phyloP scores from a whole-genome alignment of 1,284 basidiomycete species.

The Ceratobasidium sp. region DNA sequence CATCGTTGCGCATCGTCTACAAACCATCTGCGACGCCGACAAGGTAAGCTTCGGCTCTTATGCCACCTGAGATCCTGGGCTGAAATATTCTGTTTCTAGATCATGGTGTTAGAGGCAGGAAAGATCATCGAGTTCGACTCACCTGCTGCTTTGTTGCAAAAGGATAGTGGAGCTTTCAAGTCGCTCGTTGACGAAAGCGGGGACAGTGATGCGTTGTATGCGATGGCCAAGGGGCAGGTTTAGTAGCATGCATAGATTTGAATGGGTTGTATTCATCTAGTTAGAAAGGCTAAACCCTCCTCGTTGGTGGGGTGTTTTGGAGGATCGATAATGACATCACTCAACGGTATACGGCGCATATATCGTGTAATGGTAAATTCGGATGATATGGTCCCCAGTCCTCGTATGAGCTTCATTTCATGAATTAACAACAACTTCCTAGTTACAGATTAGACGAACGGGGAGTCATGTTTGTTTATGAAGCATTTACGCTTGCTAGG shows the following conservation, averaged over 20 bases:
- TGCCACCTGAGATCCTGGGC: background rate
- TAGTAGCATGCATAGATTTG: background rate
- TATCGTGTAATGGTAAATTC: too few relatives aligned
- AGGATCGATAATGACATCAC: too few relatives aligned
- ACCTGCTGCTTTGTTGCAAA: slow-evolving; percentile 55
- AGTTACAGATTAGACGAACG: too few relatives aligned
- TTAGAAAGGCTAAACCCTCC: too few relatives aligned
- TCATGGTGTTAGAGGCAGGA: slow-evolving; percentile 49
- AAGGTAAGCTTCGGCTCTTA: slow-evolving; percentile 50
- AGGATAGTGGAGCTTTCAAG: slow-evolving; percentile 55
- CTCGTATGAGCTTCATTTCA: too few relatives aligned
- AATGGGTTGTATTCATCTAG: background rate
- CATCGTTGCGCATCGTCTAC: slow-evolving; percentile 74
- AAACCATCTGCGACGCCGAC: slow-evolving; percentile 76
- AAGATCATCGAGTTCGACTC: slow-evolving; percentile 56
- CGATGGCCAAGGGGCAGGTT: slow-evolving; percentile 49
- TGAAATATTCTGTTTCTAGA: background rate
- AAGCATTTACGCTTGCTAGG: too few relatives aligned
- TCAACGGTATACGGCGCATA: too few relatives aligned
- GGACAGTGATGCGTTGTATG: slow-evolving; percentile 56
- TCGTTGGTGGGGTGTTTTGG: too few relatives aligned
- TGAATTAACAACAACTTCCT: too few relatives aligned
- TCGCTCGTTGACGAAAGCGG: slow-evolving; percentile 58
- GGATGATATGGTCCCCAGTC: too few relatives aligned
- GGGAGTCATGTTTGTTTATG: too few relatives aligned